Evolutionary conservation across 768 basidiomycete genomes (phyloP).

Genomic region (Pulveroboletus frians): DNA sequence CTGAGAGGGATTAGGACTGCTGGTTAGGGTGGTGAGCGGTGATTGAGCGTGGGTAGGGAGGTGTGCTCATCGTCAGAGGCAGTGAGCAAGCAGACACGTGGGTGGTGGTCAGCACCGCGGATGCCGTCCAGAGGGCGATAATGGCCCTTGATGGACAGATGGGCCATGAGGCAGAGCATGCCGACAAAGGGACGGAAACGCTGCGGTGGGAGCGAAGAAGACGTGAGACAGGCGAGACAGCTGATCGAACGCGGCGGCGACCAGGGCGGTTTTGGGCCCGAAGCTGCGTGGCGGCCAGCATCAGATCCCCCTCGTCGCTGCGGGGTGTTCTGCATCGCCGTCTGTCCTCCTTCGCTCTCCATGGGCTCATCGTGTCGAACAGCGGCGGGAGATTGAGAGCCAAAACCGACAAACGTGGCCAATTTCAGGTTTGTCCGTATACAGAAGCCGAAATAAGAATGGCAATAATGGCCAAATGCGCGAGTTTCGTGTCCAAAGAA

Average conservation of each 20-base stretch:
- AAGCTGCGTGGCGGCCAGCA: conserved; percentile 12
- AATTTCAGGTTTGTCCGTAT: background rate
- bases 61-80: conserved; percentile 21
- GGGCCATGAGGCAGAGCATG: conserved; percentile 6
- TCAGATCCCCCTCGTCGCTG: background rate
- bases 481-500: conserved; percentile 28
- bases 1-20: too few relatives aligned
- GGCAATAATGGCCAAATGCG: conserved; percentile 8
- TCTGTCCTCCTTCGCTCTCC: background rate
- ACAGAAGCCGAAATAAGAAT: conserved; percentile 1
- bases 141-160: conserved; percentile 8
- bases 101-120: conserved; percentile 4
- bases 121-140: conserved; percentile 17
- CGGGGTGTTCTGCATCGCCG: background rate
- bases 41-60: background rate
- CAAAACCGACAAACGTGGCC: background rate
- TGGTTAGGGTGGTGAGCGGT: too few relatives aligned
- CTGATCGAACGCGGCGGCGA: conserved; percentile 9
- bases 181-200: conserved; percentile 6
- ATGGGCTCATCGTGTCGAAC: background rate
- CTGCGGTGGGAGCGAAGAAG: conserved; percentile 17
- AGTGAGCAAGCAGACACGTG: conserved; percentile 8
- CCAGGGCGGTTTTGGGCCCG: conserved; percentile 10
- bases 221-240: conserved; percentile 1
- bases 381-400: conserved; percentile 6